Conservation (phyloP, 805 yeast species). For the Saturnispora hagleri region DNA sequence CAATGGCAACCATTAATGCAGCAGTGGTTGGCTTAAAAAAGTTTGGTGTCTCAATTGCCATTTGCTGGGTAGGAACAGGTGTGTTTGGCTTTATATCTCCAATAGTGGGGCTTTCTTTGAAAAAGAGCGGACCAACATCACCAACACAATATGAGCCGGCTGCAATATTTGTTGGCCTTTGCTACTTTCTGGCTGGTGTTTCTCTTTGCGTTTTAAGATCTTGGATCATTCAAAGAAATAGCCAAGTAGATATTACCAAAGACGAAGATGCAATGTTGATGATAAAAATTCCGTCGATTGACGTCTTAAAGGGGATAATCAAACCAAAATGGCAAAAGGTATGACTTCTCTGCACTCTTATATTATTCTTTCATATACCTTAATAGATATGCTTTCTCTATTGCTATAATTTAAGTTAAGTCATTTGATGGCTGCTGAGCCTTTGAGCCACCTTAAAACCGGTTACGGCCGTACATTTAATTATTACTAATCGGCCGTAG, state of each 20-base stretch:
- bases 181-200: conserved; percentile 39
- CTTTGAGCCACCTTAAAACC: neutral
- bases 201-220: conserved; percentile 41
- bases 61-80: conserved; percentile 42
- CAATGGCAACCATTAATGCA: conserved; percentile 42
- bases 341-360: neutral
- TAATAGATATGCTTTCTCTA: neutral
- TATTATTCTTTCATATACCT: neutral
- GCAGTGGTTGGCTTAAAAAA: conserved; percentile 45
- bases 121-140: conserved; percentile 26
- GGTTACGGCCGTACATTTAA: neutral
- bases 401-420: neutral
- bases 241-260: conserved; percentile 8
- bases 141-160: conserved; percentile 43
- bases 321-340: neutral
- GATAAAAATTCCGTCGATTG: neutral
- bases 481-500: neutral
- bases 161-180: conserved; percentile 48
- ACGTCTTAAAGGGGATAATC: neutral
- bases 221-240: conserved; percentile 44
- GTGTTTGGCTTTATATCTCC: conserved; percentile 45
- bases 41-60: conserved; percentile 40
- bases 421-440: neutral
- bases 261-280: conserved; percentile 16
- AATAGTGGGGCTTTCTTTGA: conserved; percentile 46